Evolutionary conservation across 2,329 filamentous ascomycete genomes (phyloP).

Genomic region (Epichloe sibirici): DNA sequence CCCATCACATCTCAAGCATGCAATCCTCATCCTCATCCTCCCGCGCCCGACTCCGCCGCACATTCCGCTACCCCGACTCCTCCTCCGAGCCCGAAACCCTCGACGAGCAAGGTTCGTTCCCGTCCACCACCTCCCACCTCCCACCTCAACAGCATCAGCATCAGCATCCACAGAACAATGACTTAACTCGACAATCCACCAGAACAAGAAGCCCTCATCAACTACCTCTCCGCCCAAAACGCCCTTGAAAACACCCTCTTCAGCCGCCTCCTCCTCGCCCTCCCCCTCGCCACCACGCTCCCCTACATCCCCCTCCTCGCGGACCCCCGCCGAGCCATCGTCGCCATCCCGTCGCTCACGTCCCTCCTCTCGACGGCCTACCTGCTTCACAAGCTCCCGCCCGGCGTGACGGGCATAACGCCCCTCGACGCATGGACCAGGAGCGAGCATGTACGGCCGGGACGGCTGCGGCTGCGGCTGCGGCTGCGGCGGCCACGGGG

Average conservation of each 20-base stretch:
- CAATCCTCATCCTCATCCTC: slow-evolving; percentile 14
- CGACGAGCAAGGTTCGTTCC: slow-evolving; percentile 56
- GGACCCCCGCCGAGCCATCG: slow-evolving; percentile 23
- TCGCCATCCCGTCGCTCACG: slow-evolving; percentile 46
- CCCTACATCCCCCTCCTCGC: slow-evolving; percentile 35
- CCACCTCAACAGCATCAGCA: neutral
- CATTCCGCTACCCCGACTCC: slow-evolving; percentile 64
- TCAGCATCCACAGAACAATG: too few species aligned
- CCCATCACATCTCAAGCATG: neutral
- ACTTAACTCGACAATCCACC: slow-evolving; percentile 9
- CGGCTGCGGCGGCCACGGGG: neutral
- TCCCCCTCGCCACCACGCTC: slow-evolving; percentile 45
- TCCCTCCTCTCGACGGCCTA: slow-evolving; percentile 52
- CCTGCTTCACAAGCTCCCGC: slow-evolving; percentile 43
- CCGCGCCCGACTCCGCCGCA: slow-evolving; percentile 55
- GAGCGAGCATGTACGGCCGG: slow-evolving; percentile 11
- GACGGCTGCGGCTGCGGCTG: neutral
- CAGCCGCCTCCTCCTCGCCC: slow-evolving; percentile 41
- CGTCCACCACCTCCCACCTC: neutral
- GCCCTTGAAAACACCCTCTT: slow-evolving; percentile 44
- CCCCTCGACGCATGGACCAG: slow-evolving; percentile 33
- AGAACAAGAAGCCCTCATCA: slow-evolving; percentile 56
- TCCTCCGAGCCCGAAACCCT: slow-evolving; percentile 45
- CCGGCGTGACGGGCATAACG: slow-evolving; percentile 40
- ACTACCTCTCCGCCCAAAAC: slow-evolving; percentile 41